Base-by-base conservation (phyloP, 2,329 filamentous ascomycete genomes). In the Aspergillus pseudoglaucus region DNA sequence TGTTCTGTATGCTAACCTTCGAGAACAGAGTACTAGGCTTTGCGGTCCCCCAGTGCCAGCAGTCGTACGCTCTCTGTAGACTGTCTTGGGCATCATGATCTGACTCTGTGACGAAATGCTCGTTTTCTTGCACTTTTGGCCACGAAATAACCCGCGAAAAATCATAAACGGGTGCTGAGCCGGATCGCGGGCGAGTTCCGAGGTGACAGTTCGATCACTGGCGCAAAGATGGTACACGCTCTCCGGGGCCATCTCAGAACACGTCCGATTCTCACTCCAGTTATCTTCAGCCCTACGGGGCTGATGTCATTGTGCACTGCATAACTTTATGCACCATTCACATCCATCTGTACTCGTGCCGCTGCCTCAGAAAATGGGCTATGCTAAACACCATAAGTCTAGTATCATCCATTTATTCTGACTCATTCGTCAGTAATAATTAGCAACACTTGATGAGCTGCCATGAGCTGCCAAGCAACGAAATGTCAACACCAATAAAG, bases 11-110 rank as follows among this genome's bases (percentile, higher is more conserved):
- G 17, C 68, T 52, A 52, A 80, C 81, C 59, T 72, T 74, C 5
- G 88, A 66, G 60, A 90, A 90, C 0, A 90, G 67, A 14, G 82
- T 75, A 53, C 83, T 86, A 0, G 85, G 87, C 45, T 73, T 65
- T 1, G 76, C 74, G 0, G 74, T 61, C 0, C 84, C 85, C 80
- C 85, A 90, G 45, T 78, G 81, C 2, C 86, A 86, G 60, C 85
- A 88, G 47, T 74, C 60, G 6, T 69, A 67, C 1, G 83, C 82
- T 40, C 70, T 74, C 35, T 79, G 65, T 22, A 86, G 60, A 25
- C 78, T 75, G 42, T 76, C 71, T 2, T 63, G 46, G 48, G 59
- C 17, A 47, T 58, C 37, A 47, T 54, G 48, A 35, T 23, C 47
- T 27, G 3, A 53, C 46, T 12, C 53, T 56, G 59, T 12, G 17